These are phyloP conservation scores for Didymella arachidicola DNA, from an alignment of 2,329 filamentous ascomycete species.

Conservation along the genomic window DNA sequence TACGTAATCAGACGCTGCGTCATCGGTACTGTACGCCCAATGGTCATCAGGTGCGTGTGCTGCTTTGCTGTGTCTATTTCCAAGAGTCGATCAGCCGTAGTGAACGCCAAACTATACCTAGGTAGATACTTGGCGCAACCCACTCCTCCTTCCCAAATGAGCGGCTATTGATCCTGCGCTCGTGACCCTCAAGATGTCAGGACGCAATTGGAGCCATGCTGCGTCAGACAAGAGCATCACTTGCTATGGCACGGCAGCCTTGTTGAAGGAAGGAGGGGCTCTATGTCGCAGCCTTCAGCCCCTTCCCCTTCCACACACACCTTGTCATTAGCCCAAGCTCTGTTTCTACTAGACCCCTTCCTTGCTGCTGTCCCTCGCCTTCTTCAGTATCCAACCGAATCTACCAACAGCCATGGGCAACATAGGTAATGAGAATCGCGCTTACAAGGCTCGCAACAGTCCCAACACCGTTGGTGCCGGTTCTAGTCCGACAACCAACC, in stretches of 20 bases:
- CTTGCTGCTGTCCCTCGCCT: background rate
- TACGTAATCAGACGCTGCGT: background rate
- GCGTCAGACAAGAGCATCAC: constrained; percentile 4
- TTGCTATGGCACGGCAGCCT: constrained; percentile 1
- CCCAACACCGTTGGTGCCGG: constrained; percentile 28
- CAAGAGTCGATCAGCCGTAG: constrained; percentile 3
- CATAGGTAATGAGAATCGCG: constrained; percentile 36
- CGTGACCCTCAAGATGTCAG: background rate
- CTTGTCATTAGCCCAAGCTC: background rate
- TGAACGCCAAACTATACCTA: constrained; percentile 9
- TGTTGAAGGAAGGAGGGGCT: background rate
- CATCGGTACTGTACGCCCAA: background rate
- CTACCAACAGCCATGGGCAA: constrained; percentile 28
- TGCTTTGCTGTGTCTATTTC: background rate
- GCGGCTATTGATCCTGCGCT: background rate
- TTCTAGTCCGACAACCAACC: constrained; percentile 19
- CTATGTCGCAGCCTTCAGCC: too few species aligned
- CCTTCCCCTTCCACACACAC: too few species aligned
- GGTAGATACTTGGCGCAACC: constrained; percentile 10
- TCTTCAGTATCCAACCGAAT: too few species aligned
- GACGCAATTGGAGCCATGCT: background rate
- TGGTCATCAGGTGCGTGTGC: constrained; percentile 17
- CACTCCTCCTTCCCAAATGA: constrained; percentile 2
- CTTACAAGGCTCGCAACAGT: constrained; percentile 35
- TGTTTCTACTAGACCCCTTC: background rate